phyloP scores from a whole-genome alignment of 176 grass and related monocot genomes.

The Aegilops longissima region DNA sequence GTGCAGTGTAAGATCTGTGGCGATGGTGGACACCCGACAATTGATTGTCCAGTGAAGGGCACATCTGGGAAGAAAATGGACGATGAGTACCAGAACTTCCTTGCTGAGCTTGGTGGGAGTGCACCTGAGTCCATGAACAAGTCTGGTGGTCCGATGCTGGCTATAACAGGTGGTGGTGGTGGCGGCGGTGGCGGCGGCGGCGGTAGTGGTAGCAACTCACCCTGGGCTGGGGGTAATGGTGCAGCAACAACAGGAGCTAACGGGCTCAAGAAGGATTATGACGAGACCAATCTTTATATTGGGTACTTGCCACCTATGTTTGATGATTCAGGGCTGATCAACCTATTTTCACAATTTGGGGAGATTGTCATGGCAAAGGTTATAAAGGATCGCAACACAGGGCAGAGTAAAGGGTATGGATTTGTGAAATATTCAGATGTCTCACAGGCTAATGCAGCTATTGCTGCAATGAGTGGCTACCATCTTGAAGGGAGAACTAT shows the following conservation, averaged over 20 bases:
- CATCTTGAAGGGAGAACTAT: conserved; percentile 85
- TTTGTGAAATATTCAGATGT: conserved; percentile 94
- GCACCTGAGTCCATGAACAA: conserved; percentile 85
- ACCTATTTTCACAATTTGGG: conserved; percentile 75
- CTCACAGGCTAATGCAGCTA: conserved; percentile 86
- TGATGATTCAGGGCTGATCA: conserved; percentile 82
- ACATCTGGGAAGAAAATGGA: conserved; percentile 94
- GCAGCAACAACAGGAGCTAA: conserved; percentile 26
- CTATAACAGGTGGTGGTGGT: conserved; percentile 37
- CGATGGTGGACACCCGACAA: conserved; percentile 92
- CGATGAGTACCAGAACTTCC: conserved; percentile 96
- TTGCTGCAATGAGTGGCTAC: conserved; percentile 77
- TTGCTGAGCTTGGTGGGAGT: conserved; percentile 86
- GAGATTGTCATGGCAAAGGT: conserved; percentile 96
- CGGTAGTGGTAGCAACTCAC: conserved; percentile 43
- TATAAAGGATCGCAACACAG: conserved; percentile 84
- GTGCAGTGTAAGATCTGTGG: conserved; percentile 94
- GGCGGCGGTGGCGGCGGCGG: background rate
- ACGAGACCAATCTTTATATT: conserved; percentile 94
- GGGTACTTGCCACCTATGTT: conserved; percentile 79
- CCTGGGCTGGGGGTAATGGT: conserved; percentile 49
- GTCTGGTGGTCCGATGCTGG: conserved; percentile 55
- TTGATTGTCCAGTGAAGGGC: conserved; percentile 93
- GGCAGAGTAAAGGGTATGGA: conserved; percentile 89
- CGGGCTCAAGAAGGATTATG: conserved; percentile 76